These are phyloP conservation scores for Penicillium fimorum DNA, from an alignment of 495 filamentous ascomycete species.

Conservation along the genomic window DNA sequence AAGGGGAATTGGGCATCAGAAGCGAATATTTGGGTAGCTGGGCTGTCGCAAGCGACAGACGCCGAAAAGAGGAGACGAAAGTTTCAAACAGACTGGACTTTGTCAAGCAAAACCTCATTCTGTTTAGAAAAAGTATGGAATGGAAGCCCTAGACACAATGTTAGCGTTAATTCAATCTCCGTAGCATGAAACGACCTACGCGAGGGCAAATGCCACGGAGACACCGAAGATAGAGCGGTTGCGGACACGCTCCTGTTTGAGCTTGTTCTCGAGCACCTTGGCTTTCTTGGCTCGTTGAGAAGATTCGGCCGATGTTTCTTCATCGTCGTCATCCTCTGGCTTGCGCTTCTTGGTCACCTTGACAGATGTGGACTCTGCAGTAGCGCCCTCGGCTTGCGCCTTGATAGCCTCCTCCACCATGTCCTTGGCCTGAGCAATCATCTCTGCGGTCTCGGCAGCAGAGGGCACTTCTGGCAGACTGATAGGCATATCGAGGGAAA, in stretches of 20 bases:
- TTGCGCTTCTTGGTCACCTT: constrained; percentile 73
- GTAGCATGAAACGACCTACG: constrained; percentile 59
- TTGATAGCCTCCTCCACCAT: constrained; percentile 84
- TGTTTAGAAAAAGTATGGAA: constrained; percentile 48
- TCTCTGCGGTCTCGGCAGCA: constrained; percentile 69
- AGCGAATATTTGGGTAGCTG: constrained; percentile 12
- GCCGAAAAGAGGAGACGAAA: neutral
- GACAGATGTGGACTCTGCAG: constrained; percentile 38
- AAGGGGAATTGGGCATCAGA: constrained; percentile 20
- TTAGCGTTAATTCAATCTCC: constrained; percentile 19
- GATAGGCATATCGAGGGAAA: constrained; percentile 74
- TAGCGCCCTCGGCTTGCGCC: constrained; percentile 42
- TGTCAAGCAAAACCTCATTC: neutral
- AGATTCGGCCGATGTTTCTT: constrained; percentile 49
- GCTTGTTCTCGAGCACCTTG: constrained; percentile 68
- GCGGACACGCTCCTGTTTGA: constrained; percentile 79
- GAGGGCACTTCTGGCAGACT: constrained; percentile 65
- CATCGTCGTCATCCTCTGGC: constrained; percentile 65
- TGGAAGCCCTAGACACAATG: constrained; percentile 36
- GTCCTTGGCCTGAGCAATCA: constrained; percentile 81
- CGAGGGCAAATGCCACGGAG: constrained; percentile 78
- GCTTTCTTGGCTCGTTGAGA: constrained; percentile 66
- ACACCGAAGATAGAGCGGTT: constrained; percentile 82
- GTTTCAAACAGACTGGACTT: neutral
- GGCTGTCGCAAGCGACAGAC: constrained; percentile 10